phyloP scores from a whole-genome alignment of 257 asterid species.

The Nicotiana undulata region DNA sequence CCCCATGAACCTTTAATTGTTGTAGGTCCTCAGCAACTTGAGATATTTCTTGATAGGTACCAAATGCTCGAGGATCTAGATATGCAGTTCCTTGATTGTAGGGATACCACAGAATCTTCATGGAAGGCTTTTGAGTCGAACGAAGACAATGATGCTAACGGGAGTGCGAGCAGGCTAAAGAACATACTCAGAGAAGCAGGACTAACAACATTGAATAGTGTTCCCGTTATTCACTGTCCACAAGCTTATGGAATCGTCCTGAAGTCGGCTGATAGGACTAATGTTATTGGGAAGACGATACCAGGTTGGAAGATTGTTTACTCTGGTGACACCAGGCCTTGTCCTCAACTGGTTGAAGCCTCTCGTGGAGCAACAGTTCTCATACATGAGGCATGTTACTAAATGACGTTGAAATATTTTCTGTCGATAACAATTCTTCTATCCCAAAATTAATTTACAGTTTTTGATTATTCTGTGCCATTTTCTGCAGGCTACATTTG shows the following conservation, averaged over 20 bases:
- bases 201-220: constrained; percentile 46
- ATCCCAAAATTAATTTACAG: not conserved
- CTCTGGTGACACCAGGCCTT: constrained; percentile 95
- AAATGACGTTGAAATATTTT: not conserved
- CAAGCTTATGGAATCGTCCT: constrained; percentile 69
- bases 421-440: not conserved
- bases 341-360: constrained; percentile 65
- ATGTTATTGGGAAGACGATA: constrained; percentile 43
- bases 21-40: constrained; percentile 77
- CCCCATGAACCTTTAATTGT: constrained; percentile 66
- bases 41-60: constrained; percentile 79
- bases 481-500: constrained; percentile 68
- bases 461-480: not conserved
- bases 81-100: constrained; percentile 81
- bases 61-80: constrained; percentile 85
- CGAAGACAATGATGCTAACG: constrained; percentile 11
- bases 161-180: not conserved
- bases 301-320: constrained; percentile 92
- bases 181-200: constrained; percentile 32
- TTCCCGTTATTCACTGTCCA: constrained; percentile 83
- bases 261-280: constrained; percentile 46
- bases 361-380: constrained; percentile 74
- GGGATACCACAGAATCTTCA: constrained; percentile 51
- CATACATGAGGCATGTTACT: constrained; percentile 59
- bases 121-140: constrained; percentile 35